A percentile compares a stretch with the other conserved stretches of the same genome.
phyloP scores from a whole-genome alignment of 2,329 filamentous ascomycete species.

The Fonsecaea multimorphosa region DNA sequence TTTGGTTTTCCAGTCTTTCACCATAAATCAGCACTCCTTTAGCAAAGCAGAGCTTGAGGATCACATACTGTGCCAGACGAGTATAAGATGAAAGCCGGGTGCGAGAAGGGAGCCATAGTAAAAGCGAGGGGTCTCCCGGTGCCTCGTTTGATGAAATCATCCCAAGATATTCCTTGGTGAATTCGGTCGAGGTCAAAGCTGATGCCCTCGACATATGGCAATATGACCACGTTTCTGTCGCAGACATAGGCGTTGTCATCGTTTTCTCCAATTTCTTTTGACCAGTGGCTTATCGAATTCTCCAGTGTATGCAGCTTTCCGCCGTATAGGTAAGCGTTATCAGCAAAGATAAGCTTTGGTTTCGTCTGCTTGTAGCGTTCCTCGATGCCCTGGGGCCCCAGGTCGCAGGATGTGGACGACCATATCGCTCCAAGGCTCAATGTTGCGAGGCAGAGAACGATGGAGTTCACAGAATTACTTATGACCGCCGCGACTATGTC shows the following conservation, averaged over 20 bases:
- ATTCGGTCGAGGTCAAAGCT: too few relatives aligned
- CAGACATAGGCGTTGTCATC: neutral
- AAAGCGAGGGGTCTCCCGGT: slow-evolving; percentile 41
- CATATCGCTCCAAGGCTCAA: slow-evolving; percentile 75
- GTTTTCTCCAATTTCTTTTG: too few relatives aligned
- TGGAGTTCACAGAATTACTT: slow-evolving; percentile 74
- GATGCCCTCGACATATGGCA: slow-evolving; percentile 22
- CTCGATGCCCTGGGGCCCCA: slow-evolving; percentile 78
- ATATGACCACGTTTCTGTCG: neutral
- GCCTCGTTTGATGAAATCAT: neutral
- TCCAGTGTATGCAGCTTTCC: slow-evolving; percentile 63
- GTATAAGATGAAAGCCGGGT: slow-evolving; percentile 78
- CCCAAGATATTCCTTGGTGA: neutral
- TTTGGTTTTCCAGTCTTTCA: slow-evolving; percentile 73
- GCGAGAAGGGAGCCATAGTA: slow-evolving; percentile 68
- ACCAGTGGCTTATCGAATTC: neutral
- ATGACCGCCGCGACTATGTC: slow-evolving; percentile 77
- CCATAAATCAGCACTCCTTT: too few relatives aligned
- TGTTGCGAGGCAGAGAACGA: slow-evolving; percentile 71
- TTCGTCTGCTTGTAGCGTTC: slow-evolving; percentile 75
- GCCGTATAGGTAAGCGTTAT: slow-evolving; percentile 79
- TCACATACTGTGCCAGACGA: slow-evolving; percentile 67
- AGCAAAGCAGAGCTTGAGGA: too few relatives aligned
- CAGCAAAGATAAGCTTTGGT: slow-evolving; percentile 78
- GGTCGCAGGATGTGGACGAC: slow-evolving; percentile 77